A percentile compares a stretch with the other conserved stretches of the same genome.
These are phyloP conservation scores for Pythium coloratum DNA, from an alignment of 352 stramenopile genomes.

Conservation along the genomic window DNA sequence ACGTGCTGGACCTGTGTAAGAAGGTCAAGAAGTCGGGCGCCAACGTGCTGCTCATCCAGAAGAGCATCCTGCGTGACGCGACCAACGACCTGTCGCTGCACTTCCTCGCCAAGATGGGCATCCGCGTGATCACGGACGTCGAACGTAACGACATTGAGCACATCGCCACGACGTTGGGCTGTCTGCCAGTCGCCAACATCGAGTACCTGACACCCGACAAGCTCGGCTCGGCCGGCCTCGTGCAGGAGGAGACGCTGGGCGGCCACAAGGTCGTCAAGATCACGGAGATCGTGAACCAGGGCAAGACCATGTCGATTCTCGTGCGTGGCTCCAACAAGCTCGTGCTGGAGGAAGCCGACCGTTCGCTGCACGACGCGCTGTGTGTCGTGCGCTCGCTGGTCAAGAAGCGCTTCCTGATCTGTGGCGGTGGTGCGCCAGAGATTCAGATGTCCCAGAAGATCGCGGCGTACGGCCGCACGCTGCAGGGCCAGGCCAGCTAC, in stretches of 20 bases:
- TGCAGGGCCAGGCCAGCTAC: conserved; percentile 95
- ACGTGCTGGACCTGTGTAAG: conserved; percentile 97
- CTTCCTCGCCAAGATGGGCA: conserved; percentile 99
- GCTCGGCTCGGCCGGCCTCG: conserved; percentile 92
- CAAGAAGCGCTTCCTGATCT: conserved; percentile 99
- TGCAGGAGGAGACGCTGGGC: conserved; percentile 95
- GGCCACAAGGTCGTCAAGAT: conserved; percentile 99
- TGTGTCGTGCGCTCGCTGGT: conserved; percentile 98
- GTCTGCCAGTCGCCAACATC: conserved; percentile 97
- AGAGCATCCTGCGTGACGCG: conserved; percentile 98
- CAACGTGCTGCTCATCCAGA: conserved; percentile 99
- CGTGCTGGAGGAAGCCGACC: conserved; percentile 97
- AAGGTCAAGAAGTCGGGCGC: conserved; percentile 98
- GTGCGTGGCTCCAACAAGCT: conserved; percentile 98
- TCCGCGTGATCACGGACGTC: conserved; percentile 99
- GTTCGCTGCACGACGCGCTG: conserved; percentile 98
- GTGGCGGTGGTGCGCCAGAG: conserved; percentile 96
- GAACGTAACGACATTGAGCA: conserved; percentile 99
- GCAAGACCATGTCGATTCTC: conserved; percentile 97
- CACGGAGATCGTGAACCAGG: conserved; percentile 94
- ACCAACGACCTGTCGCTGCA: conserved; percentile 99
- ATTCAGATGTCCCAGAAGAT: conserved; percentile 96
- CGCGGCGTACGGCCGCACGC: conserved; percentile 90
- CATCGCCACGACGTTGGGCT: conserved; percentile 96
- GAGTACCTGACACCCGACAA: conserved; percentile 98